These are phyloP conservation scores for Suillus decipiens DNA, from an alignment of 768 basidiomycete species.

Conservation along the genomic window DNA sequence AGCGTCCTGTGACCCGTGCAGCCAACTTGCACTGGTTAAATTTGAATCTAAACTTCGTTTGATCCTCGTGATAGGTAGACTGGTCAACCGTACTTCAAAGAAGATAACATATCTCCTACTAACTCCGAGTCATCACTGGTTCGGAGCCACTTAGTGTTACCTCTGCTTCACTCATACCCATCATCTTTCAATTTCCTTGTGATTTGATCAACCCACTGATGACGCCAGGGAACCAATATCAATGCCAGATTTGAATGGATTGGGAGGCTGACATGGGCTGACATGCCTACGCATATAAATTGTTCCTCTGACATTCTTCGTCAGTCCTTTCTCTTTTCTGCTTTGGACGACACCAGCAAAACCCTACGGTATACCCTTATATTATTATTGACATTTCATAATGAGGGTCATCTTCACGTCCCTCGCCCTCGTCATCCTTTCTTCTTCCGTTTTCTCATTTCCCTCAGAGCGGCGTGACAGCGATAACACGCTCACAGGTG, in stretches of 20 bases:
- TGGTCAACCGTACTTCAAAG: no score
- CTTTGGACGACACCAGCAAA: not conserved
- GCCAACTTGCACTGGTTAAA: not conserved
- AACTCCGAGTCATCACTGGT: not conserved
- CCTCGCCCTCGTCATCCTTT: not conserved
- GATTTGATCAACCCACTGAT: not conserved
- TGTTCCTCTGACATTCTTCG: not conserved
- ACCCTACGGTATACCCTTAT: not conserved
- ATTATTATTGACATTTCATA: not conserved
- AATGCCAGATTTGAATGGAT: not conserved
- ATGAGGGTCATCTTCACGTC: not conserved
- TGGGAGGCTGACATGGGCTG: slow-evolving; percentile 6
- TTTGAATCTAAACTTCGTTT: not conserved
- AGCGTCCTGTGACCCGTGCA: not conserved
- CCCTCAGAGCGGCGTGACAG: slow-evolving; percentile 4
- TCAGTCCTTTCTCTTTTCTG: not conserved
- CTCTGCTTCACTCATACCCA: not conserved
- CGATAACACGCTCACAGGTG: slow-evolving; percentile 14
- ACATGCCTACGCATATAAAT: not conserved
- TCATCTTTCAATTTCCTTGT: not conserved
- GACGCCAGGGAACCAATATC: not conserved
- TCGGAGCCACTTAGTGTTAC: not conserved
- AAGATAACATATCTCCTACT: no score
- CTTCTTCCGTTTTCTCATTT: slow-evolving; percentile 1
- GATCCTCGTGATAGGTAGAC: no score